phyloP scores from a whole-genome alignment of 2,329 filamentous ascomycete species.

The Xylaria sp. region DNA sequence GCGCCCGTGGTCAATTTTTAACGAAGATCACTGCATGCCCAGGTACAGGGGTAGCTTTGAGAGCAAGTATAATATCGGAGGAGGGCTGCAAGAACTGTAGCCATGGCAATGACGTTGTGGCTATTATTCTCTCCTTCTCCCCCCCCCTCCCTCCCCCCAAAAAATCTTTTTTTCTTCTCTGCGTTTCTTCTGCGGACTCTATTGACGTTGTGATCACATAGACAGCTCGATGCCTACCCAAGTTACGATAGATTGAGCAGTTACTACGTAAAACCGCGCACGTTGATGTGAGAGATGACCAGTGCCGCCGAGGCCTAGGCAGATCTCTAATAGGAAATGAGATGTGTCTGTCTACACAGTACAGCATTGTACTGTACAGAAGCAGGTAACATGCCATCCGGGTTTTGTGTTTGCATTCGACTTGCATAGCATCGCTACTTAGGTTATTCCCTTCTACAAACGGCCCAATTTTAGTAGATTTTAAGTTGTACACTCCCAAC shows the following conservation, averaged over 20 bases:
- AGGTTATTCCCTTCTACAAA: not conserved
- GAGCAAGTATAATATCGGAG: slow-evolving; percentile 5
- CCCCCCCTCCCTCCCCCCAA: not conserved
- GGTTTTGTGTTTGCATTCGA: not conserved
- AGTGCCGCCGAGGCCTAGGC: not conserved
- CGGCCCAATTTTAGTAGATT: not conserved
- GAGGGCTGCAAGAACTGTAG: not conserved
- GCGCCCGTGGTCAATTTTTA: slow-evolving; percentile 19
- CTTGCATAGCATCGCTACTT: slow-evolving; percentile 3
- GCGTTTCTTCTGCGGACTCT: not conserved
- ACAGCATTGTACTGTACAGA: not conserved
- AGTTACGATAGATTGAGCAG: not conserved
- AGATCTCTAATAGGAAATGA: slow-evolving; percentile 10
- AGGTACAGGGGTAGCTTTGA: slow-evolving; percentile 24
- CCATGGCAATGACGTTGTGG: slow-evolving; percentile 20
- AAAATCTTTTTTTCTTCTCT: too few relatives aligned
- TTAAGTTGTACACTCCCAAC: slow-evolving; percentile 13
- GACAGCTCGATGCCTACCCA: too few relatives aligned
- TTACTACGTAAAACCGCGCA: slow-evolving; percentile 18
- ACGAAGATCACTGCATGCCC: slow-evolving; percentile 32
- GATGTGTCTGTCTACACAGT: slow-evolving; percentile 1
- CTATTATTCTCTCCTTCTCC: not conserved
- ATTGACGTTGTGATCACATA: too few relatives aligned
- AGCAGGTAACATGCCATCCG: not conserved
- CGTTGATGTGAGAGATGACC: not conserved